Conservation (phyloP, 306 rosid species). For the Sphenostylis stenocarpa region DNA sequence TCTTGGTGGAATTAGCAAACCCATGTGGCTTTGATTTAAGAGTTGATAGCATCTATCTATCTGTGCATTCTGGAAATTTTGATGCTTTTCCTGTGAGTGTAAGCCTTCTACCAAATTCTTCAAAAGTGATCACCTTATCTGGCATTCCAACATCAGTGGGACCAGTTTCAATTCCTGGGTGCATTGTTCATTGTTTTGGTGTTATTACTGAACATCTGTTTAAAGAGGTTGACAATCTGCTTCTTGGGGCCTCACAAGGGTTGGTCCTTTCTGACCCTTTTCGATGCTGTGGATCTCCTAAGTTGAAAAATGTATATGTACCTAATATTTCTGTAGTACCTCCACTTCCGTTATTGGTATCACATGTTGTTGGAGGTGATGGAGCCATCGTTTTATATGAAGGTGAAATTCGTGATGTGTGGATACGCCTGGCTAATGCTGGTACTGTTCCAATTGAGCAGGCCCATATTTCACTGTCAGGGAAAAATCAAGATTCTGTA, state of each 20-base stretch:
- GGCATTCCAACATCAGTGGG: constrained; percentile 94
- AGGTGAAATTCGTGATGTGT: constrained; percentile 92
- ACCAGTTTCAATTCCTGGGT: constrained; percentile 80
- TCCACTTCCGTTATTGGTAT: constrained; percentile 77
- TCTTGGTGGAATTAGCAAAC: constrained; percentile 92
- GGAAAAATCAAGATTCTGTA: constrained; percentile 92
- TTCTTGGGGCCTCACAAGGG: constrained; percentile 93
- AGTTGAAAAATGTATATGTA: constrained; percentile 70
- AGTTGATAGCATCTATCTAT: constrained; percentile 93
- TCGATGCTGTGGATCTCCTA: constrained; percentile 91
- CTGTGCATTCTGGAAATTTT: constrained; percentile 88
- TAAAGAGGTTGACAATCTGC: constrained; percentile 95
- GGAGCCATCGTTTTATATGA: constrained; percentile 91
- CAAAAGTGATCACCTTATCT: constrained; percentile 85
- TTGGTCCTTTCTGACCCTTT: constrained; percentile 98
- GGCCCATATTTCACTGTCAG: constrained; percentile 85
- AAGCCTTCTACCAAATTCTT: constrained; percentile 86
- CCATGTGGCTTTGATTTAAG: constrained; percentile 95
- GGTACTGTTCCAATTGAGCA: constrained; percentile 94
- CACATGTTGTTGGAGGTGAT: constrained; percentile 86
- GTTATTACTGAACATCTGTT: constrained; percentile 95
- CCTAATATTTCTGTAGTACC: constrained; percentile 85
- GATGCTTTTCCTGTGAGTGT: constrained; percentile 89
- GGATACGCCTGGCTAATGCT: constrained; percentile 92
- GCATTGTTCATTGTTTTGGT: constrained; percentile 95